Percentiles rank a stretch among this genome's conserved stretches.
phyloP scores from a whole-genome alignment of 139 green algal genomes.

The Gonium pectorale region DNA sequence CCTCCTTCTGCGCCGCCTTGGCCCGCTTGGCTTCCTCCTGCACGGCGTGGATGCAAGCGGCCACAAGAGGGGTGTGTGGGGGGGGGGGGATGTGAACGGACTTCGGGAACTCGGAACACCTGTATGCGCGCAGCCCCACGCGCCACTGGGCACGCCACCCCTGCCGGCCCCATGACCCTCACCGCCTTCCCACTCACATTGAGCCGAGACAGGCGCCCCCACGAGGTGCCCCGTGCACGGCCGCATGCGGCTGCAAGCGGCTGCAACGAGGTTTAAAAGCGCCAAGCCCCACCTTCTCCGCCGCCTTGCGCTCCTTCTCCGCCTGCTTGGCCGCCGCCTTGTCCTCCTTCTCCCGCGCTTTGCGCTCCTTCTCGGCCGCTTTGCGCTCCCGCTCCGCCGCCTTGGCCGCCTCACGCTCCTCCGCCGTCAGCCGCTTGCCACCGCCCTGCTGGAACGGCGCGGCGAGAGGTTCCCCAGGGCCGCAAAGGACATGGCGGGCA shows the following conservation, averaged over 20 bases:
- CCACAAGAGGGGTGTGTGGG: background rate
- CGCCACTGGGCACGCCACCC: too few species aligned
- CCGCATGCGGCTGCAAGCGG: too few species aligned
- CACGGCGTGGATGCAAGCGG: background rate
- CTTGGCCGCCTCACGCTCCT: constrained; percentile 35
- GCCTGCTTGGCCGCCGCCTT: background rate
- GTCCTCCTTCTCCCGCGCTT: background rate
- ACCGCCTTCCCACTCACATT: too few species aligned
- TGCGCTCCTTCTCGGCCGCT: background rate
- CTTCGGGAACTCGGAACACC: too few species aligned
- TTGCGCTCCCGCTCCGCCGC: background rate
- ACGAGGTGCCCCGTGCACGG: too few species aligned
- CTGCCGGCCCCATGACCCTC: too few species aligned
- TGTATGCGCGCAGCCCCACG: too few species aligned
- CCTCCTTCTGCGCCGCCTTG: constrained; percentile 37
- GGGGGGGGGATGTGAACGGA: too few species aligned
- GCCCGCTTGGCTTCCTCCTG: background rate
- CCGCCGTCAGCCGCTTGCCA: constrained; percentile 29
- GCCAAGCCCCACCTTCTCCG: background rate
- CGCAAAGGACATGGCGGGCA: too few species aligned
- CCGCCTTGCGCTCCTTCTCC: constrained; percentile 8
- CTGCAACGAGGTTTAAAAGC: background rate
- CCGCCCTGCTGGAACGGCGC: background rate
- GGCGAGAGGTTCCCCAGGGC: too few species aligned
- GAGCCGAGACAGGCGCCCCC: too few species aligned